Percentiles rank a stretch among this genome's conserved stretches.
Evolutionary conservation across 495 filamentous ascomycete genomes (phyloP).

Genomic region (Xylaria cubensis): DNA sequence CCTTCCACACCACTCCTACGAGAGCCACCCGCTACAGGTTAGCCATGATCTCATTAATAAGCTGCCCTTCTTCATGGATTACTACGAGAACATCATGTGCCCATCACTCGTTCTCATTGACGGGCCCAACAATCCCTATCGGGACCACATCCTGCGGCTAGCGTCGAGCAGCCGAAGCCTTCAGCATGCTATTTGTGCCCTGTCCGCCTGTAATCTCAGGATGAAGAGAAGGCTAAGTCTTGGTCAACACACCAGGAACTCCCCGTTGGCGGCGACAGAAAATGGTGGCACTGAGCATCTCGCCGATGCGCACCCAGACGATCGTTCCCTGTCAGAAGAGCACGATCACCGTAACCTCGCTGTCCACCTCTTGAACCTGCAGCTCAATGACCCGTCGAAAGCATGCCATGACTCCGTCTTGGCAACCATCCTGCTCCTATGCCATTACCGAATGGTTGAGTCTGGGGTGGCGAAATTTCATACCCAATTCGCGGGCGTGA

Average conservation of each 20-base stretch:
- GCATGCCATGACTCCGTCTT: conserved; percentile 86
- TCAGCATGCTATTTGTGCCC: conserved; percentile 89
- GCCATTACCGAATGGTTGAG: conserved; percentile 93
- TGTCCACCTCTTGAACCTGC: conserved; percentile 80
- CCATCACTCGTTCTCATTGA: conserved; percentile 92
- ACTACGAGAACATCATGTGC: conserved; percentile 88
- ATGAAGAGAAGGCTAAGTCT: conserved; percentile 64
- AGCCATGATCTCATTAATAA: conserved; percentile 60
- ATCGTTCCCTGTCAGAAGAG: conserved; percentile 71
- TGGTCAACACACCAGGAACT: conserved; percentile 53
- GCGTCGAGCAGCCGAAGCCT: conserved; percentile 80
- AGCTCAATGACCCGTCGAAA: conserved; percentile 75
- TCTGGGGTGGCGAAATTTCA: conserved; percentile 90
- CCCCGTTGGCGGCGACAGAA: conserved; percentile 40
- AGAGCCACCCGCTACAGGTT: conserved; percentile 48
- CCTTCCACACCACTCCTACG: conserved; percentile 37
- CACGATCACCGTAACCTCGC: conserved; percentile 80
- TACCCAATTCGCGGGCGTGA: conserved; percentile 92
- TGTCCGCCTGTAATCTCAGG: conserved; percentile 83
- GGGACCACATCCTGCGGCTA: conserved; percentile 81
- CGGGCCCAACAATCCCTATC: conserved; percentile 80
- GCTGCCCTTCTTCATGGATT: conserved; percentile 71
- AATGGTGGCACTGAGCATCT: conserved; percentile 41
- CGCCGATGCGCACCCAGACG: conserved; percentile 48
- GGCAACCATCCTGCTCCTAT: conserved; percentile 85